Percentiles rank a stretch among this genome's conserved stretches.
Evolutionary conservation across 2,329 filamentous ascomycete genomes (phyloP).

Genomic region (Beauveria asiatica): DNA sequence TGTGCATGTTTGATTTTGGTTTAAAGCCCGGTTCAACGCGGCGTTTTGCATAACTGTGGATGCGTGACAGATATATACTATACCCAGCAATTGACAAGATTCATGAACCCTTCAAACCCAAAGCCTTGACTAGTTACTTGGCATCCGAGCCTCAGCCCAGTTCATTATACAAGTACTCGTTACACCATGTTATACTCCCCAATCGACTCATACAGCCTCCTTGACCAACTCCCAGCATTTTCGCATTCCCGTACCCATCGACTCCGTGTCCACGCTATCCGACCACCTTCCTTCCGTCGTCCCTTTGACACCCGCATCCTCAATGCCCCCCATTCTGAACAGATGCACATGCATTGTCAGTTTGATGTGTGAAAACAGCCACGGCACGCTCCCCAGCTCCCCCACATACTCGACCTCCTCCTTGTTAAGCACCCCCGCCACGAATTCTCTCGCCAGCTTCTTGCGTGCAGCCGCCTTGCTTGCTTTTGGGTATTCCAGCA

Average conservation of each 20-base stretch:
- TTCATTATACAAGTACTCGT: not conserved
- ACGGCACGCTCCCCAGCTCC: constrained; percentile 45
- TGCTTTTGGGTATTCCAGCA: constrained; percentile 20
- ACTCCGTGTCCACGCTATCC: constrained; percentile 36
- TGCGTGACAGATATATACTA: constrained; percentile 6
- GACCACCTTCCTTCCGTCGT: constrained; percentile 27
- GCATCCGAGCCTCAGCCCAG: not conserved
- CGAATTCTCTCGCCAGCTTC: constrained; percentile 28
- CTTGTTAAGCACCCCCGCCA: constrained; percentile 19
- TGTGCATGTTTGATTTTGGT: not conserved
- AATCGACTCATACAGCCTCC: constrained; percentile 10
- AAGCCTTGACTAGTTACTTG: not conserved
- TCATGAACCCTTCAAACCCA: no score
- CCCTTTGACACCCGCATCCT: not conserved
- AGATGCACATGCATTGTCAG: constrained; percentile 49
- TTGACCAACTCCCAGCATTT: constrained; percentile 44
- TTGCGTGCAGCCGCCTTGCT: constrained; percentile 22
- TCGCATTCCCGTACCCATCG: constrained; percentile 51
- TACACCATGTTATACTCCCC: not conserved
- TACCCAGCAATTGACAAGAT: constrained; percentile 3
- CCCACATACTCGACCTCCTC: constrained; percentile 23
- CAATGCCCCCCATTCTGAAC: constrained; percentile 29
- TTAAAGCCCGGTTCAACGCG: not conserved
- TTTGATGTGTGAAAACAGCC: constrained; percentile 49
- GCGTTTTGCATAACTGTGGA: not conserved